Evolutionary conservation across 495 filamentous ascomycete species (phyloP).

Genomic region (Xylaria telfairii): DNA sequence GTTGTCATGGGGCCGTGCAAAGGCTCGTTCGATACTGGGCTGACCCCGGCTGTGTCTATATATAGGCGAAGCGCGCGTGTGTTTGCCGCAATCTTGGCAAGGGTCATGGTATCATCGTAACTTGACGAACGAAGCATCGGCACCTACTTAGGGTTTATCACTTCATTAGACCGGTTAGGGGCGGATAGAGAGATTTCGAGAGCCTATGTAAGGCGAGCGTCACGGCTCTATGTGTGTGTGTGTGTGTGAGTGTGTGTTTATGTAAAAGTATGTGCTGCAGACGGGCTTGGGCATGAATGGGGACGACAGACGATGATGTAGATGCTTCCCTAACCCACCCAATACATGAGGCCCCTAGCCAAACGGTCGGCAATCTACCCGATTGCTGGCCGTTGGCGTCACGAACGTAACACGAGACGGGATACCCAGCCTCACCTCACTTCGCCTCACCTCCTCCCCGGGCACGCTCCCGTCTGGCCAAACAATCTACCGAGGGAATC

Average conservation of each 20-base stretch:
- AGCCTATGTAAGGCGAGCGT: not conserved
- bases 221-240: not conserved
- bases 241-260: not conserved
- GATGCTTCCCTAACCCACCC: conserved; percentile 26
- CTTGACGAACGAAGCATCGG: not conserved
- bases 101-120: not conserved
- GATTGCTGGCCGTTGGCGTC: conserved; percentile 22
- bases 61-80: conserved; percentile 24
- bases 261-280: not conserved
- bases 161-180: not conserved
- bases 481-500: conserved; percentile 20
- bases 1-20: not conserved
- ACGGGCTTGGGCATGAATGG: conserved; percentile 1
- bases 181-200: not conserved
- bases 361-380: conserved; percentile 18
- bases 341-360: conserved; percentile 12
- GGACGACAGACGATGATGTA: conserved; percentile 4
- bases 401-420: not conserved
- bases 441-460: not conserved
- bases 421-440: conserved; percentile 10
- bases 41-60: conserved; percentile 1
- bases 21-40: conserved; percentile 4
- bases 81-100: conserved; percentile 21
- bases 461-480: not conserved
- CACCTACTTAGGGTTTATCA: not conserved